phyloP scores from a whole-genome alignment of 192 early-diverging fungal genomes.

The Oehlia diaphana region DNA sequence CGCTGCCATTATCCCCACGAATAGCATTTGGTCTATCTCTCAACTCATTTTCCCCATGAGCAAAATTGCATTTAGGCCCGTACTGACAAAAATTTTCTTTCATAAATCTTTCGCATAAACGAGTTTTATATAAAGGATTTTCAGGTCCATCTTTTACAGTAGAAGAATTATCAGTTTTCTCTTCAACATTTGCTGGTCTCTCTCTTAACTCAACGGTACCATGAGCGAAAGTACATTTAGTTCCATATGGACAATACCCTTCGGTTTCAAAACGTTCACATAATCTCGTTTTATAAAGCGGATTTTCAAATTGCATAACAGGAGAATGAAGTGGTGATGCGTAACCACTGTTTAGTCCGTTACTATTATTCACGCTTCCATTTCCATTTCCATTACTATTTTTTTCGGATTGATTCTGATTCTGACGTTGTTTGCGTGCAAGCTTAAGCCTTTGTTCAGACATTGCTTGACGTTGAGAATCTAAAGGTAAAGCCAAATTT shows the following conservation, averaged over 20 bases:
- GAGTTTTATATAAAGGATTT: constrained; percentile 81
- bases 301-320: constrained; percentile 59
- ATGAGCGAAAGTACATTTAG: constrained; percentile 76
- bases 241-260: constrained; percentile 69
- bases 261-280: constrained; percentile 85
- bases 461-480: constrained; percentile 48
- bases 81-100: constrained; percentile 79
- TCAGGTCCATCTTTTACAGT: constrained; percentile 41
- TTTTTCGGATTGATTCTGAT: constrained; percentile 35
- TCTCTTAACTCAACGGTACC: constrained; percentile 65
- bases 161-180: not conserved
- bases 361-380: constrained; percentile 33
- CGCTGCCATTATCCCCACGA: not conserved
- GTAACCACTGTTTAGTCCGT: constrained; percentile 21
- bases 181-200: constrained; percentile 41
- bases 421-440: constrained; percentile 27
- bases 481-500: constrained; percentile 48
- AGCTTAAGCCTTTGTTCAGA: constrained; percentile 33
- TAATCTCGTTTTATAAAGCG: constrained; percentile 84
- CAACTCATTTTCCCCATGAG: constrained; percentile 47
- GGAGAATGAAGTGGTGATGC: constrained; percentile 35
- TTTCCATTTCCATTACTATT: constrained; percentile 27
- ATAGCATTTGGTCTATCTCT: constrained; percentile 34
- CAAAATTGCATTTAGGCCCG: constrained; percentile 86
- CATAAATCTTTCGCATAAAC: constrained; percentile 79